A percentile compares a stretch with the other conserved stretches of the same genome.
Evolutionary conservation across 2,329 filamentous ascomycete genomes (phyloP).

Genomic region (Acarospora socialis): DNA sequence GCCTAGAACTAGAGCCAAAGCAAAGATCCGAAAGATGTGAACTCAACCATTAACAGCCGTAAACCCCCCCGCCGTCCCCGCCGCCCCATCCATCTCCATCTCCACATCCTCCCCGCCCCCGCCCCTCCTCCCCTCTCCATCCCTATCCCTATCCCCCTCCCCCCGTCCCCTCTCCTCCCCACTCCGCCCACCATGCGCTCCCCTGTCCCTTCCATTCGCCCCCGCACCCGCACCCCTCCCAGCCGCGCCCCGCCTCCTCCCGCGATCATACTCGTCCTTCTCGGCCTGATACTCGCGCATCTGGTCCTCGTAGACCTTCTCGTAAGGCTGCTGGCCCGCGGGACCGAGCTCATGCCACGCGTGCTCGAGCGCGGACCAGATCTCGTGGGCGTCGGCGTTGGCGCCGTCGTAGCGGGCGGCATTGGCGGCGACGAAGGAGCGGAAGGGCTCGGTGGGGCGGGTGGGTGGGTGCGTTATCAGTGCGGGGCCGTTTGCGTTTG

Average conservation of each 20-base stretch:
- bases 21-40: too few species aligned
- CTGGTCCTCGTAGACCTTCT: not conserved
- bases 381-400: too few species aligned
- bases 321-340: conserved; percentile 1
- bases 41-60: conserved; percentile 12
- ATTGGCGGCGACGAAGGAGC: conserved; percentile 6
- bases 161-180: conserved; percentile 20
- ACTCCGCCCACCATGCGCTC: conserved; percentile 8
- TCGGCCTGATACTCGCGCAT: conserved; percentile 1
- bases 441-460: conserved; percentile 3
- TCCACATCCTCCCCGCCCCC: conserved; percentile 6
- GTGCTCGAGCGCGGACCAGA: conserved; percentile 1
- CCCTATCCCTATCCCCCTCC: conserved; percentile 24
- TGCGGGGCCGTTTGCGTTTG: conserved; percentile 3
- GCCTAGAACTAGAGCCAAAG: too few species aligned
- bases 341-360: not conserved
- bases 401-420: too few species aligned
- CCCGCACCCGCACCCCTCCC: conserved; percentile 26
- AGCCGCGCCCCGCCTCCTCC: conserved; percentile 26
- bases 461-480: conserved; percentile 1
- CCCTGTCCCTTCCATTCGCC: conserved; percentile 11
- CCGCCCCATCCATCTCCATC: conserved; percentile 26
- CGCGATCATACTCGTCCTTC: conserved; percentile 22
- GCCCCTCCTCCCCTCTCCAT: conserved; percentile 13
- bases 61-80: conserved; percentile 17